Evolutionary conservation across 352 stramenopile genomes (phyloP).

Genomic region (Aphanomyces invadans): DNA sequence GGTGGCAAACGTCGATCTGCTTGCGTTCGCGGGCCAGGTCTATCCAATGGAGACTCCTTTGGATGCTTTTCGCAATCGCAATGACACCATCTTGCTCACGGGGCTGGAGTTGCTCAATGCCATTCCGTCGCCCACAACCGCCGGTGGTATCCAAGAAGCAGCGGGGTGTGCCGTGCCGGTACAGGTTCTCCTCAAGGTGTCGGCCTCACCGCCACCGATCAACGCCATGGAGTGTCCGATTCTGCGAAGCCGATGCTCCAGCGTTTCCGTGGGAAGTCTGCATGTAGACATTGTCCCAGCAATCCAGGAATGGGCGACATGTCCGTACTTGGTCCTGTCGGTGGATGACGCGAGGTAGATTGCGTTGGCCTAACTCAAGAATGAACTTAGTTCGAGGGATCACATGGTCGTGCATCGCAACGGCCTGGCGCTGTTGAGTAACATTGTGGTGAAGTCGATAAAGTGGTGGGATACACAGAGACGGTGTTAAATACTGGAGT

Average conservation of each 20-base stretch:
- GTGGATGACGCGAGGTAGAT: too few relatives aligned
- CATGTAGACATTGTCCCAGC: slow-evolving; percentile 26
- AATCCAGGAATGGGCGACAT: slow-evolving; percentile 21
- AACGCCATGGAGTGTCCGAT: slow-evolving; percentile 4
- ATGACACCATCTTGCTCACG: slow-evolving; percentile 15
- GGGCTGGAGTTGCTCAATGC: slow-evolving; percentile 16
- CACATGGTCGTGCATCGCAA: too few relatives aligned
- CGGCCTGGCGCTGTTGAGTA: too few relatives aligned
- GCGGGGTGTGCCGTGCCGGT: neutral
- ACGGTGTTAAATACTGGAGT: slow-evolving; percentile 8
- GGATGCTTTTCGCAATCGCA: neutral
- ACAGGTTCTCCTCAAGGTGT: neutral
- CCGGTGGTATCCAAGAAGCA: neutral
- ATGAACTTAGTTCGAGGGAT: too few relatives aligned
- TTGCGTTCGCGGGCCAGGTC: neutral
- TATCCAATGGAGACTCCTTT: neutral
- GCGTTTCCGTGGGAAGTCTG: slow-evolving; percentile 18
- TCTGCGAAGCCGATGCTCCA: neutral
- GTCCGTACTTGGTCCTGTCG: slow-evolving; percentile 25
- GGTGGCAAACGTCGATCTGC: neutral
- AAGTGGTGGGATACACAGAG: too few relatives aligned
- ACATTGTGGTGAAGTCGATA: too few relatives aligned
- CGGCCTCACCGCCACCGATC: neutral
- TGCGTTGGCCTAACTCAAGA: too few relatives aligned
- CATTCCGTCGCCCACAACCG: neutral